Base-by-base conservation (phyloP, 768 basidiomycete genomes). In the Leucosporidium scottii region DNA sequence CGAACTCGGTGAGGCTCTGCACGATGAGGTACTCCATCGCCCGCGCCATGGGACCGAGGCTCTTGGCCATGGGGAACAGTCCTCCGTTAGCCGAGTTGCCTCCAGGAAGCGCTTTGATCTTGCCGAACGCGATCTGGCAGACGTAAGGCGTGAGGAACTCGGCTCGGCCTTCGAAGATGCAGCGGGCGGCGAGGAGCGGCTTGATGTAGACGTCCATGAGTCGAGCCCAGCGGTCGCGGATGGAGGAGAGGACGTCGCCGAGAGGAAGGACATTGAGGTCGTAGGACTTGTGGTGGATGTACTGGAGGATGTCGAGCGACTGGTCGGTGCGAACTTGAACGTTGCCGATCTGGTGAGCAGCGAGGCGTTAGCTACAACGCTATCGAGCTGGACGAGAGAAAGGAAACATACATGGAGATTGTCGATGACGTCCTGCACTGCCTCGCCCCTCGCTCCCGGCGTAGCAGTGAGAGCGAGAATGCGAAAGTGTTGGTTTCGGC, bases 381-480 rank as follows among this genome's bases (percentile, higher is more conserved):
- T 31, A 1, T 25, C 31, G 27, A 12, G 55, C 34, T 5, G n/a
- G n/a, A n/a, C n/a, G 8, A 44, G 39, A 2, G 15, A 44, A 44
- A 44, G 27, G 9, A 20, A 8, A 70, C 72, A 34, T 47, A 75
- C 74, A 75, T 98, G 96, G 17, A 99, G 80, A 23, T 87, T 86
- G 76, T 98, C 91, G n/a, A 98, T 85, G 47, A 99, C 85, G 8
- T 79, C 81, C 78, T 99, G 96, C 3, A 98, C 87, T n/a, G 86
- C 86, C 47, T 92, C 90, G 1, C 87, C 85, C 54, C 84, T 88
- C 69, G 86, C 81, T 53, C 93, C 94, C 18, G 96, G 96, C 10
- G 96, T 99, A 3, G 96, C 96, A 8, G 92, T 98, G 27, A 99
- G 82, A 2, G 96, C 96, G 27, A 99, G 81, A 13, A 98, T 81